Conservation (phyloP, 345 rosid species). For the Eutrema yunnanense region DNA sequence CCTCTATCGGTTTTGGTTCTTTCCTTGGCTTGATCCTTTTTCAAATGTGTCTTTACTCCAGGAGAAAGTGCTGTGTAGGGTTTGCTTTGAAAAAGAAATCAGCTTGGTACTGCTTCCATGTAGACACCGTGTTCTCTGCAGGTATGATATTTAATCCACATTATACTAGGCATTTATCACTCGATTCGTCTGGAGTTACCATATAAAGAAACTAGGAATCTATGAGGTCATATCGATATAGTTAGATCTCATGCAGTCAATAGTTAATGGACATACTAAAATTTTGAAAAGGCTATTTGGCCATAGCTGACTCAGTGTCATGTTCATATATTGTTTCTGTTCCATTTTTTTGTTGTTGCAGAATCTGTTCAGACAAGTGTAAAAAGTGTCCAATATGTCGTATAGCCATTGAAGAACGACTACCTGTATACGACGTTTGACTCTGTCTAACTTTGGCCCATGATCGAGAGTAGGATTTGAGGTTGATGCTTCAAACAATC, state of each 20-base stretch:
- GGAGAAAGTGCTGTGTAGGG: constrained; percentile 97
- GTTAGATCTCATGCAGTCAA: neutral
- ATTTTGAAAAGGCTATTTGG: neutral
- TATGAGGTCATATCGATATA: neutral
- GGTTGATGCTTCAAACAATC: constrained; percentile 19
- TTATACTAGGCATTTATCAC: neutral
- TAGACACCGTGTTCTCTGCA: constrained; percentile 89
- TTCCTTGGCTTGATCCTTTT: neutral
- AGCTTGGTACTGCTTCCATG: constrained; percentile 90
- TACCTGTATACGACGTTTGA: constrained; percentile 89
- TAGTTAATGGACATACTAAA: neutral
- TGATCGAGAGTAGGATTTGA: constrained; percentile 19
- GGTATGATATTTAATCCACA: constrained; percentile 31
- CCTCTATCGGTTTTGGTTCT: neutral
- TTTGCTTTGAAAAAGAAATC: constrained; percentile 91
- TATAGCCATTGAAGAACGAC: constrained; percentile 55
- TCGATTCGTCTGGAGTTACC: neutral
- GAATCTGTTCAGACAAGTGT: constrained; percentile 83
- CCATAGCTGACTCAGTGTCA: neutral
- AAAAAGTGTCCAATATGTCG: constrained; percentile 92
- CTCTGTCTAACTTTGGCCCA: constrained; percentile 14
- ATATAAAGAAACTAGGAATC: neutral
- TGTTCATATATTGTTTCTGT: neutral
- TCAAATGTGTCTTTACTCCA: constrained; percentile 25
- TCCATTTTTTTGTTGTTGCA: constrained; percentile 29